Conservation (phyloP, 768 basidiomycete species). For the Lactifluus echinatus region DNA sequence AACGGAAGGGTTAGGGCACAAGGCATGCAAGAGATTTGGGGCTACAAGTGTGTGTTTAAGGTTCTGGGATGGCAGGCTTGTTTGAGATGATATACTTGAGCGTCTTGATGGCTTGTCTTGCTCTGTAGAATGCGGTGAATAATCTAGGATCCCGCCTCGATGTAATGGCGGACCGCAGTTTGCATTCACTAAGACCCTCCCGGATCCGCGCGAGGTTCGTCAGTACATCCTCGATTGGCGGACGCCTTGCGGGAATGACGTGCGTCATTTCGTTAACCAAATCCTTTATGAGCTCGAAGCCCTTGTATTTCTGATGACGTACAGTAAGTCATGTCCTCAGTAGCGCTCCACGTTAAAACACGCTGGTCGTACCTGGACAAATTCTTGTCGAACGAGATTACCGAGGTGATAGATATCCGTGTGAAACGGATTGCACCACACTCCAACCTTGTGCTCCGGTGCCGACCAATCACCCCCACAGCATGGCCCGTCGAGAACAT, state of each 20-base stretch:
- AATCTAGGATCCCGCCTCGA: background rate
- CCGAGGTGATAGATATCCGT: background rate
- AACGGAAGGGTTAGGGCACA: no score
- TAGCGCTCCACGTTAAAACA: no score
- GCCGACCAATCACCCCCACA: background rate
- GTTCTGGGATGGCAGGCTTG: background rate
- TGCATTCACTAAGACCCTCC: constrained; percentile 24
- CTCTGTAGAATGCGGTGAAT: background rate
- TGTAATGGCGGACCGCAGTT: constrained; percentile 23
- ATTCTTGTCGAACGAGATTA: background rate
- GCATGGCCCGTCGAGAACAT: background rate
- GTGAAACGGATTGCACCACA: background rate
- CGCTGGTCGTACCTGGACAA: background rate
- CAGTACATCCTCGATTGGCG: constrained; percentile 32
- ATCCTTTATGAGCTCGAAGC: constrained; percentile 11
- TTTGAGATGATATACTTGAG: background rate
- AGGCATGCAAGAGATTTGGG: no score
- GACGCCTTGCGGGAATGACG: constrained; percentile 29
- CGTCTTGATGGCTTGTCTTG: background rate
- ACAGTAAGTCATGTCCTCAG: background rate
- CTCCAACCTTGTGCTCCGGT: background rate
- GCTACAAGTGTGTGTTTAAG: background rate
- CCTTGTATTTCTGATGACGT: constrained; percentile 11
- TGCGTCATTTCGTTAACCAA: constrained; percentile 31
- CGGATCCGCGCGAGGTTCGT: constrained; percentile 26